phyloP scores from a whole-genome alignment of 306 rosid genomes.

The Boehmeria nivea region DNA sequence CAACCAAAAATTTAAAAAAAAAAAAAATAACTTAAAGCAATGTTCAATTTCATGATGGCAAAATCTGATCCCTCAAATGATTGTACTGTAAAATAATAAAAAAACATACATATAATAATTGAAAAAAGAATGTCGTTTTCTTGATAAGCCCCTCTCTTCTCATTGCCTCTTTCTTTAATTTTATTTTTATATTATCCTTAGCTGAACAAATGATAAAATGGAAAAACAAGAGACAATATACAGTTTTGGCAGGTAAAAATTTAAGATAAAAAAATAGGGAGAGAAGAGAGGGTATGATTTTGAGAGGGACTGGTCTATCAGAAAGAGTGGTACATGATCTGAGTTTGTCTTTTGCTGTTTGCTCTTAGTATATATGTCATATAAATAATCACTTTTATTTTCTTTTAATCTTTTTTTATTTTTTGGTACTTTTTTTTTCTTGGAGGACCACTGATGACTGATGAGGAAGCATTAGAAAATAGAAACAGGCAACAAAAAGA shows the following conservation, averaged over 20 bases:
- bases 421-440: too few species aligned
- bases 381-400: too few species aligned
- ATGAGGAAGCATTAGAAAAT: too few species aligned
- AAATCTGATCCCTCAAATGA: conserved; percentile 25
- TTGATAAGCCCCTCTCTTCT: too few species aligned
- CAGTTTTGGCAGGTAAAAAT: conserved; percentile 21
- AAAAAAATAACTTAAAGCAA: conserved; percentile 5
- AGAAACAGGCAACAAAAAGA: conserved; percentile 3
- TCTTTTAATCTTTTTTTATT: too few species aligned
- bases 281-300: background rate
- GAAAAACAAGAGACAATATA: conserved; percentile 12
- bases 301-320: conserved; percentile 13
- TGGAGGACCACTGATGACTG: conserved; percentile 7
- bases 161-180: too few species aligned
- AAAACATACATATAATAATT: background rate
- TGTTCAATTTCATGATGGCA: conserved; percentile 16
- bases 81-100: conserved; percentile 19
- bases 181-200: too few species aligned
- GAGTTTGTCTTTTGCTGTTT: conserved; percentile 16
- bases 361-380: background rate
- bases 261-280: background rate
- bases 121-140: conserved; percentile 18
- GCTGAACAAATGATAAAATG: conserved; percentile 6
- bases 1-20: conserved; percentile 5
- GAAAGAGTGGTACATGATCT: background rate